Conservation (phyloP, 768 basidiomycete species). For the Russula virescens region DNA sequence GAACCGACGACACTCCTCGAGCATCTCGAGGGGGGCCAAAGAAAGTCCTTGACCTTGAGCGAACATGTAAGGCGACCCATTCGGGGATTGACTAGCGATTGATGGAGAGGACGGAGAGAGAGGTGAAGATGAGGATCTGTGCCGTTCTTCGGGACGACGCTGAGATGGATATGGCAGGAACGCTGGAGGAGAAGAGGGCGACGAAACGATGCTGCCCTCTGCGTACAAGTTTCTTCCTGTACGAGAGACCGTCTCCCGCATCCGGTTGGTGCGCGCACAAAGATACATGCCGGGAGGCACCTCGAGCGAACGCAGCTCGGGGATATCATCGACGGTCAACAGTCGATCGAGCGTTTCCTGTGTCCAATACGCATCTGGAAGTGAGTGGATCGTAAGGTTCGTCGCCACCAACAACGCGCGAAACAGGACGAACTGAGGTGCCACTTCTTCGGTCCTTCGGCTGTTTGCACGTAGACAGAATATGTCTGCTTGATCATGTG, state of each 20-base stretch:
- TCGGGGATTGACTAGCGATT: not conserved
- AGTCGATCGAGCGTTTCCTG: slow-evolving; percentile 54
- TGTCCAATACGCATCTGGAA: slow-evolving; percentile 70
- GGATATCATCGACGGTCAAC: slow-evolving; percentile 53
- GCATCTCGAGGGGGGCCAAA: slow-evolving; percentile 17
- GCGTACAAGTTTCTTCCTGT: slow-evolving; percentile 9
- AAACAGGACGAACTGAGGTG: slow-evolving; percentile 32
- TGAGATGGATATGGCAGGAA: slow-evolving; percentile 9
- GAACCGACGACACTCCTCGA: slow-evolving; percentile 15
- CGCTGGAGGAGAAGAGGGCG: not conserved
- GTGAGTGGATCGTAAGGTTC: not conserved
- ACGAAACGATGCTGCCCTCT: not conserved
- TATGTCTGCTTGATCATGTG: slow-evolving; percentile 37
- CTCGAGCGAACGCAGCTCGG: slow-evolving; percentile 44
- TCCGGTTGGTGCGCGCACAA: slow-evolving; percentile 47
- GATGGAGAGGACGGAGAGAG: slow-evolving; percentile 6
- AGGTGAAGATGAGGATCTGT: not conserved
- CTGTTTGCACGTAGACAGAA: slow-evolving; percentile 33
- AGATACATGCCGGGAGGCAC: slow-evolving; percentile 59
- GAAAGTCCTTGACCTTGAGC: slow-evolving; percentile 3
- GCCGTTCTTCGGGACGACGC: not conserved
- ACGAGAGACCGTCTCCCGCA: slow-evolving; percentile 24
- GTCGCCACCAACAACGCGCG: not conserved
- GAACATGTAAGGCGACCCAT: slow-evolving; percentile 2
- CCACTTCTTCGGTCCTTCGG: slow-evolving; percentile 33